A percentile compares a stretch with the other conserved stretches of the same genome.
phyloP scores from a whole-genome alignment of 257 asterid genomes.

The Buddleja alternifolia region DNA sequence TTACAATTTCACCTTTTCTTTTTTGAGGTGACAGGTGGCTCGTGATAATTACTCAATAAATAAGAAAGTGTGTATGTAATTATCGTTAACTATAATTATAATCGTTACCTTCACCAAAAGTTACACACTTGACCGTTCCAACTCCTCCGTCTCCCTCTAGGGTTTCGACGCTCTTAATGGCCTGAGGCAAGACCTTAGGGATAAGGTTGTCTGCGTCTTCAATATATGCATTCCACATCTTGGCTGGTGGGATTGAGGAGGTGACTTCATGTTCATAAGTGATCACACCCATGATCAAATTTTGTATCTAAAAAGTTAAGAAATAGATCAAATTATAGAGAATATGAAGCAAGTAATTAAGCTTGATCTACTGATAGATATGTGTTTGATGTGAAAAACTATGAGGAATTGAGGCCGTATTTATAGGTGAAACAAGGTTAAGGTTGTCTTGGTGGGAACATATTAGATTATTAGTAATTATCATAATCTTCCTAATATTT shows the following conservation, averaged over 20 bases:
- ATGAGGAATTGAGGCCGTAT: neutral
- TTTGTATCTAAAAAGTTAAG: neutral
- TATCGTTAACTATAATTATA: too few relatives aligned
- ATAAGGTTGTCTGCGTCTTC: slow-evolving; percentile 48
- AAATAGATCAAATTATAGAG: neutral
- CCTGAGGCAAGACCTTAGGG: slow-evolving; percentile 49
- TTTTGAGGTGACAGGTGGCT: too few relatives aligned
- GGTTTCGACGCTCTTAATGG: slow-evolving; percentile 44
- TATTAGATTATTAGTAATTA: too few relatives aligned
- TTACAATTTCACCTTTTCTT: too few relatives aligned
- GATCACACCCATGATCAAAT: slow-evolving; percentile 36
- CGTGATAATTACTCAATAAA: too few relatives aligned
- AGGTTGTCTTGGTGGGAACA: neutral
- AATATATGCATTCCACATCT: slow-evolving; percentile 48
- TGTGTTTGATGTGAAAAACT: neutral
- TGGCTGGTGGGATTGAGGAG: slow-evolving; percentile 43
- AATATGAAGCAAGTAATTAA: neutral
- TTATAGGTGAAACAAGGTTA: slow-evolving; percentile 27
- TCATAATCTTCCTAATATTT: neutral
- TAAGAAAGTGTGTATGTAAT: too few relatives aligned
- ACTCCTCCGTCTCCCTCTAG: slow-evolving; percentile 52
- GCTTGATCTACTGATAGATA: too few relatives aligned
- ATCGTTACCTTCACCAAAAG: slow-evolving; percentile 40
- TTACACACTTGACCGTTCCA: slow-evolving; percentile 51
- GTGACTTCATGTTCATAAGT: slow-evolving; percentile 32